Percentiles rank a stretch among this genome's conserved stretches.
Evolutionary conservation across 2,329 filamentous ascomycete genomes (phyloP).

Genomic region (Epichloe gansuensis): DNA sequence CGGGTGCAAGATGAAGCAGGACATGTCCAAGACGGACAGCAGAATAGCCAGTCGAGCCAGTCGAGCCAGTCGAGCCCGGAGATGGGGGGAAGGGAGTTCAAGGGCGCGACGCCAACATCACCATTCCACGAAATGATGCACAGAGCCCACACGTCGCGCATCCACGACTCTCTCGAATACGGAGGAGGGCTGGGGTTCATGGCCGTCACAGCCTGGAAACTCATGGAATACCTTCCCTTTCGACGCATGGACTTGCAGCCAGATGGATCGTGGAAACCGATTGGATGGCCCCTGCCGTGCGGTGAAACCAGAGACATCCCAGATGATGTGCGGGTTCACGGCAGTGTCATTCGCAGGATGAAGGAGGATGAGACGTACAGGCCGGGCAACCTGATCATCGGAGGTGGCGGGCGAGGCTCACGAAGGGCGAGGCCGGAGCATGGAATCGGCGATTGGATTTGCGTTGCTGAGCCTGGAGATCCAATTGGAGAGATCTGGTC

Average conservation of each 20-base stretch:
- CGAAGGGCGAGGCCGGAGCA: conserved; percentile 44
- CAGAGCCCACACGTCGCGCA: conserved; percentile 37
- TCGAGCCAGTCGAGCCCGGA: conserved; percentile 10
- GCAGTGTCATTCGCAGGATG: conserved; percentile 63
- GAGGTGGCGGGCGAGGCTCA: conserved; percentile 61
- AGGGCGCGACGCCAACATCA: conserved; percentile 6
- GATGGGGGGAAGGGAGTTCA: conserved; percentile 11
- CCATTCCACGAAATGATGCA: conserved; percentile 47
- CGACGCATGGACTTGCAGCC: conserved; percentile 62
- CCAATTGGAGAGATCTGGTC: conserved; percentile 56
- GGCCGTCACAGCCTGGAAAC: conserved; percentile 55
- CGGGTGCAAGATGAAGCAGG: conserved; percentile 11
- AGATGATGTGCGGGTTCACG: conserved; percentile 54
- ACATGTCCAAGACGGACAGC: conserved; percentile 9
- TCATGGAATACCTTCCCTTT: conserved; percentile 76
- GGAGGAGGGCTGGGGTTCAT: conserved; percentile 40
- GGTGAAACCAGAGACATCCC: conserved; percentile 72
- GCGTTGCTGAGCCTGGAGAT: conserved; percentile 51
- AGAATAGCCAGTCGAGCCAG: conserved; percentile 9
- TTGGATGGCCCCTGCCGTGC: conserved; percentile 65
- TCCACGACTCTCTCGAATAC: conserved; percentile 62
- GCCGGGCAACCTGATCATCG: conserved; percentile 68
- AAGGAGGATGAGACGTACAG: conserved; percentile 49
- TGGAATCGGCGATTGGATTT: conserved; percentile 62
- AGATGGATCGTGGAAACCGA: conserved; percentile 67